Conservation (phyloP, 2,329 filamentous ascomycete genomes). For the Colletotrichum limetticola region DNA sequence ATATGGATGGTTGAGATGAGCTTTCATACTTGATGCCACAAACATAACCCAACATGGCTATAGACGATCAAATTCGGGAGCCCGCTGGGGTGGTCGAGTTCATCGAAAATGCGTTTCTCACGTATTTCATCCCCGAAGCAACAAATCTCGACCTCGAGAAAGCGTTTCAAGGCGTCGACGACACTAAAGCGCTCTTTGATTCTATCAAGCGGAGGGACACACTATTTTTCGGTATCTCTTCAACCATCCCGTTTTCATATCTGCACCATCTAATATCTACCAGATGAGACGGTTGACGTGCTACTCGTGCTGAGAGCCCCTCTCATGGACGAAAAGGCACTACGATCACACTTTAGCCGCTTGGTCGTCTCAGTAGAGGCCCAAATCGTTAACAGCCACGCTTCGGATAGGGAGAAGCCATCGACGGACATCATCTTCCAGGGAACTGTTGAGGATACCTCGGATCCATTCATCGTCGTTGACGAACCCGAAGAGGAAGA, state of each 20-base stretch:
- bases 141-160: constrained; percentile 66
- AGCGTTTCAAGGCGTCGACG: constrained; percentile 55
- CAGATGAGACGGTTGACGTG: constrained; percentile 79
- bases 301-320: constrained; percentile 76
- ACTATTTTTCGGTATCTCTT: constrained; percentile 75
- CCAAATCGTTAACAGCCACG: constrained; percentile 69
- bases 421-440: constrained; percentile 70
- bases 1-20: constrained; percentile 18
- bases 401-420: constrained; percentile 58
- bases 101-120: constrained; percentile 67
- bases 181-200: constrained; percentile 61
- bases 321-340: constrained; percentile 63
- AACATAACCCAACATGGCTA: constrained; percentile 39
- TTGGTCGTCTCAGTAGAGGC: constrained; percentile 75
- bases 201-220: constrained; percentile 71
- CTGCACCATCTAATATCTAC: constrained; percentile 36
- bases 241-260: constrained; percentile 29
- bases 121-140: constrained; percentile 68
- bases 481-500: constrained; percentile 49
- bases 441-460: constrained; percentile 59
- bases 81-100: constrained; percentile 53
- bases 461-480: constrained; percentile 62
- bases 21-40: neutral
- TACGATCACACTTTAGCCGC: constrained; percentile 69
- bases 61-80: constrained; percentile 10